Conservation (phyloP, 129 eudicot species). For the Flaveria trinervia region DNA sequence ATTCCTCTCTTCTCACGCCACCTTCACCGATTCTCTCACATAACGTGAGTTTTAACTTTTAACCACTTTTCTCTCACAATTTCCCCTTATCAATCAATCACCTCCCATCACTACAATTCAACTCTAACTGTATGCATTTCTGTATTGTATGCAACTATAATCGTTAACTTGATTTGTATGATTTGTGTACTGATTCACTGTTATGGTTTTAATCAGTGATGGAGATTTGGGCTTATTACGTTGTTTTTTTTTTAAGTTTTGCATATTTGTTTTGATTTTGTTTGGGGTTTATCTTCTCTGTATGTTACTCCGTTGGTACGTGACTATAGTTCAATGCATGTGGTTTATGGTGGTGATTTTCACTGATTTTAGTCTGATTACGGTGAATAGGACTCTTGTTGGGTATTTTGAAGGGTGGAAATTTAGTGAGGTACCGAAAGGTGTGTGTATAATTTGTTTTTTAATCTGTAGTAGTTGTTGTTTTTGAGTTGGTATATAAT, state of each 20-base stretch:
- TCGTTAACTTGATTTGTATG: neutral
- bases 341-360: neutral
- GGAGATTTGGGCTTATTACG: conserved; percentile 1
- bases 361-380: neutral
- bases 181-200: conserved; percentile 14
- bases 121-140: neutral
- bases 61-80: neutral
- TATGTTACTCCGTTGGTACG: neutral
- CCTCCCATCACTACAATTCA: neutral
- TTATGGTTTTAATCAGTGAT: conserved; percentile 12
- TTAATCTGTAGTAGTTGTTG: neutral
- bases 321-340: conserved; percentile 18
- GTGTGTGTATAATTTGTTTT: neutral
- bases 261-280: neutral
- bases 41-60: conserved; percentile 16
- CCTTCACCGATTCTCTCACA: conserved; percentile 19
- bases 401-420: neutral
- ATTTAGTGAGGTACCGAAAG: neutral
- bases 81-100: neutral
- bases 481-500: neutral
- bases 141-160: neutral
- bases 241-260: neutral
- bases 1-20: conserved; percentile 20
- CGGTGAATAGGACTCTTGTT: neutral
- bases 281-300: neutral